phyloP scores from a whole-genome alignment of 2,329 filamentous ascomycete species.

The Alternaria arborescens region DNA sequence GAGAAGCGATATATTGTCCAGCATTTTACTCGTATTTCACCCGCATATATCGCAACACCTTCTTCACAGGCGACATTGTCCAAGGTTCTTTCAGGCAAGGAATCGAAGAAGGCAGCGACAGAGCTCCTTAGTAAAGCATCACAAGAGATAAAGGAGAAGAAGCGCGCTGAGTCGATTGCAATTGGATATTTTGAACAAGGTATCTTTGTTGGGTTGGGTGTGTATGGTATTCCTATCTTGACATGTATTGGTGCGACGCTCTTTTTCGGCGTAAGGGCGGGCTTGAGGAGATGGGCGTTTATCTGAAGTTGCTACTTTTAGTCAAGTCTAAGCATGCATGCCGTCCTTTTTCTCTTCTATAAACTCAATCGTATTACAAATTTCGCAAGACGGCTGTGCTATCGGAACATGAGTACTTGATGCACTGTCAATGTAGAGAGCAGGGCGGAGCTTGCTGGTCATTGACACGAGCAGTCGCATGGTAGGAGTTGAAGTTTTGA shows the following conservation, averaged over 20 bases:
- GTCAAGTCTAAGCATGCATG: too few species aligned
- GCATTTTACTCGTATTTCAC: conserved; percentile 32
- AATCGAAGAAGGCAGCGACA: conserved; percentile 19
- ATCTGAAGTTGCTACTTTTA: conserved; percentile 3
- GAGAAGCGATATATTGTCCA: conserved; percentile 28
- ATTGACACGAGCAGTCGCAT: not conserved
- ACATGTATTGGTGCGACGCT: conserved; percentile 36
- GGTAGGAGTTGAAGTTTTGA: not conserved
- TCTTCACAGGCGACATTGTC: conserved; percentile 29
- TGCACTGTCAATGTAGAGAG: not conserved
- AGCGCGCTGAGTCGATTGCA: conserved; percentile 45
- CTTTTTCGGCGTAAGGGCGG: conserved; percentile 38
- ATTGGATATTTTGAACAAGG: conserved; percentile 45
- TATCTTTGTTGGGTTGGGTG: conserved; percentile 47
- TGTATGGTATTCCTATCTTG: conserved; percentile 45
- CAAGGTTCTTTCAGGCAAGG: conserved; percentile 19
- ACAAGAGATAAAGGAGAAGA: conserved; percentile 42
- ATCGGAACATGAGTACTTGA: not conserved
- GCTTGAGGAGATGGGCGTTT: conserved; percentile 32
- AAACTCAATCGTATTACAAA: not conserved
- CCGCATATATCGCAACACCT: conserved; percentile 25
- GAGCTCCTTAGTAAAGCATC: conserved; percentile 26
- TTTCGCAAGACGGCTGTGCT: not conserved
- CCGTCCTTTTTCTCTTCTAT: not conserved
- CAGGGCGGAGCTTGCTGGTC: too few species aligned